Percentiles rank a stretch among this genome's conserved stretches.
These are phyloP conservation scores for Dysphania ambrosioides DNA, from an alignment of 148 eudicot species.

Conservation along the genomic window DNA sequence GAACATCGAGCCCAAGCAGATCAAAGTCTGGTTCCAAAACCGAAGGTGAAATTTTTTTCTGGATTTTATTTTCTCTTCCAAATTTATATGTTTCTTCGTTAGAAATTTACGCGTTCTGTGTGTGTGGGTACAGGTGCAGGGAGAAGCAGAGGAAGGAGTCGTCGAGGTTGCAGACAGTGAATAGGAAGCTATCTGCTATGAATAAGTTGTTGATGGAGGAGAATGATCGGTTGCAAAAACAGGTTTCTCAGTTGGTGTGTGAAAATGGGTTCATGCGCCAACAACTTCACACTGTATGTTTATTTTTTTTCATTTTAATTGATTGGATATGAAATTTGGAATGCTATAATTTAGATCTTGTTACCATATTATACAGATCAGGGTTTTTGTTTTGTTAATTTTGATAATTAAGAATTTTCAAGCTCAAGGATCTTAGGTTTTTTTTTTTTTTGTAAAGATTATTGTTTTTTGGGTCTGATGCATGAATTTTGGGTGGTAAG, in stretches of 20 bases:
- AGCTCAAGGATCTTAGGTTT: background rate
- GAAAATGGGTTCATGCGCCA: constrained; percentile 96
- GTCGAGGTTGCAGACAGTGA: constrained; percentile 69
- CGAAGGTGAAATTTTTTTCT: constrained; percentile 38
- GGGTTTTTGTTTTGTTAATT: background rate
- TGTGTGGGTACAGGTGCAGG: constrained; percentile 55
- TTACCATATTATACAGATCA: constrained; percentile 9
- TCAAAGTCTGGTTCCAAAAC: constrained; percentile 98
- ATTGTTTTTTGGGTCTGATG: too few species aligned
- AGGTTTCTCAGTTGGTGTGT: constrained; percentile 83
- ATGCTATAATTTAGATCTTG: constrained; percentile 15
- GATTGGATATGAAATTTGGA: too few species aligned
- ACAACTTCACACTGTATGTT: constrained; percentile 74
- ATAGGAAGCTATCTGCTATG: constrained; percentile 82
- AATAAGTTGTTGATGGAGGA: constrained; percentile 95
- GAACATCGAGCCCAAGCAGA: constrained; percentile 84
- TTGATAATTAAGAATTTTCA: background rate
- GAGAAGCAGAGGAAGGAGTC: constrained; percentile 95
- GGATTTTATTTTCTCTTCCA: too few species aligned
- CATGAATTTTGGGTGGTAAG: too few species aligned
- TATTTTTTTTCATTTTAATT: background rate
- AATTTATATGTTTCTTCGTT: too few species aligned
- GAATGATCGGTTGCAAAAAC: constrained; percentile 94
- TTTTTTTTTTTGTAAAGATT: too few species aligned
- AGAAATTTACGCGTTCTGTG: background rate